Base-by-base conservation (phyloP, 805 yeast species). In the Candida ascalaphidarum region DNA sequence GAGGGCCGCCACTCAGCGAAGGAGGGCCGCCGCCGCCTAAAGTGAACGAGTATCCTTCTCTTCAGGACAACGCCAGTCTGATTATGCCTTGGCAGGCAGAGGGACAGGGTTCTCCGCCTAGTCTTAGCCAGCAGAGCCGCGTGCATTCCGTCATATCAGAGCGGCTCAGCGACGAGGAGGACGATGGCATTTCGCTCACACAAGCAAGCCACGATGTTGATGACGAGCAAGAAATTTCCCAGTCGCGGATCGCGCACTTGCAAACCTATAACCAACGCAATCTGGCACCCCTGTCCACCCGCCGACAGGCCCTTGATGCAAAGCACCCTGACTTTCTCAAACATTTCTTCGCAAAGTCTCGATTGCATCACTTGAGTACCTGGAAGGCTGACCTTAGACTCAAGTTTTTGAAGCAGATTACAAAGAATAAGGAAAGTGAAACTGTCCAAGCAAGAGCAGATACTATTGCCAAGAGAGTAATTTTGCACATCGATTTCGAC, bases 401-500 rank as follows among this genome's bases (percentile, higher is more conserved):
- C 2, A 69, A 70, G 17, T 83, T 81, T 44, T 61, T 80, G 22
- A 49, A 61, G 3, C 53, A 52, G 26, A 73, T 80, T 10, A 36
- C 3, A 27, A 26, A 3, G 44, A 42, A 7, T 41, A 39, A 19
- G 37, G 26, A 29, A 39, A 26, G 14, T 11, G 5, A 26, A 3
- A 11, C 11, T 4, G 25, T 38, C 12, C 40, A 30, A 31, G 22
- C 26, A 27, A 23, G 21, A 17, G 12, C 13, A 20, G 9, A 13
- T 22, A 13, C 11, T 3, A 21, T 14, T 14, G 15, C 21, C 7
- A 11, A 17, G 4, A 44, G 43, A 19, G 47, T 68, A 1, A 70
- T 88, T 7, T 48, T 88, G 30, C 96, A 89, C 50, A 66, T 89
- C 19, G 98, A 89, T 50, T 89, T 86, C 51, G 98, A 89, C 50